Evolutionary conservation across 495 filamentous ascomycete genomes (phyloP).

Genomic region (Clavariopsis aquatica): DNA sequence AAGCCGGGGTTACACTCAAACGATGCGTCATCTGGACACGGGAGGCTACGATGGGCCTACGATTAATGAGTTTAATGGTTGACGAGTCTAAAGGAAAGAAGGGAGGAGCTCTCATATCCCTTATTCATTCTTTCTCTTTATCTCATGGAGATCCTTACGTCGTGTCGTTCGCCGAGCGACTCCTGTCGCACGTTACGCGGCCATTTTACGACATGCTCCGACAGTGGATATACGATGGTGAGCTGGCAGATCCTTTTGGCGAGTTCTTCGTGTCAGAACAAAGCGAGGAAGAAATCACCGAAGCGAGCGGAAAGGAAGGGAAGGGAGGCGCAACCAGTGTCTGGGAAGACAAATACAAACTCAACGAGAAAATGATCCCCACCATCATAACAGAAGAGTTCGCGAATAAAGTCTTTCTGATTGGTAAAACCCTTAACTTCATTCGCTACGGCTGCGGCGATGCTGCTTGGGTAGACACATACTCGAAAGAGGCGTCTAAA

Average conservation of each 20-base stretch:
- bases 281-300: conserved; percentile 53
- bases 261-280: conserved; percentile 96
- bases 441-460: conserved; percentile 94
- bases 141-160: conserved; percentile 96
- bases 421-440: conserved; percentile 97
- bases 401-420: conserved; percentile 92
- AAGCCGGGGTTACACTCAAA: conserved; percentile 92
- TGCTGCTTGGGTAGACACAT: conserved; percentile 90
- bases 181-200: conserved; percentile 86
- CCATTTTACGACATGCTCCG: conserved; percentile 97
- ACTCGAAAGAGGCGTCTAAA: conserved; percentile 91
- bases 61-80: conserved; percentile 90
- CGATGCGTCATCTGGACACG: conserved; percentile 96
- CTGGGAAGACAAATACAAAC: conserved; percentile 96
- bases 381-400: conserved; percentile 90
- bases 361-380: conserved; percentile 83
- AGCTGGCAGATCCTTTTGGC: conserved; percentile 90
- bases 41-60: conserved; percentile 94
- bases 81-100: conserved; percentile 84
- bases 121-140: conserved; percentile 90
- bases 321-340: conserved; percentile 74
- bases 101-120: conserved; percentile 89
- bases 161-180: conserved; percentile 86
- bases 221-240: conserved; percentile 97
- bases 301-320: conserved; percentile 43